Base-by-base conservation (phyloP, 257 asterid genomes). In the Solanum etuberosum region DNA sequence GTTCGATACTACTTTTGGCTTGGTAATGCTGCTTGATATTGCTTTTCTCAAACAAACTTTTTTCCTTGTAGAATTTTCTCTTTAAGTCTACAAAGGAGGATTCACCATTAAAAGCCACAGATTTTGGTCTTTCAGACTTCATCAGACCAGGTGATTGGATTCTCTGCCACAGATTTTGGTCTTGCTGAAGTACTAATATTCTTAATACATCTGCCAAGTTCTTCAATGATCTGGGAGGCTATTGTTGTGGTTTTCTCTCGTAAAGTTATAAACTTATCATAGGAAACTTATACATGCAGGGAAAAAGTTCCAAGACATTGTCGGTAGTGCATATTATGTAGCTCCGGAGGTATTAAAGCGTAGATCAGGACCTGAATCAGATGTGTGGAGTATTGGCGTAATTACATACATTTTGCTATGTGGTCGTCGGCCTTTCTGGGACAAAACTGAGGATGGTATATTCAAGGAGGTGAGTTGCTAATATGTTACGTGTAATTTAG, bases 341-440 rank as follows among this genome's bases (percentile, higher is more conserved):
- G 99, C 99, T 87, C 99, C 99, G 1, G 99, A 97, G 94, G 99
- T 97, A 84, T 89, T 97, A 91, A 95, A 93, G 89, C 98, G 99
- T 51, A 93, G 92, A 89, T 97, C 99, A 11, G 99, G 99, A 51
- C 99, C 99, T 68, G 99, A 96, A 91, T 97, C 99, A n/a, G 99
- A 97, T 92, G 99, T 92, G 10, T 97, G 99, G 99, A 97, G 99
- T 90, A 97, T 97, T 68, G 99, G 99, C 72, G 99, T 97, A 7
- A 97, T 97, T 46, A 97, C 99, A 34, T 97, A 97, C 90, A 97
- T 97, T 91, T 92, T 97, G 92, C 96, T 97, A 25, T 95, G 99
- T 71, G 99, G 99, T 20, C 92, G 99, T 76, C 94, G 99, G 68
- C 99, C 99, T 23, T 97, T 97, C 89, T 97, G 99, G 99, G 99